Base-by-base conservation (phyloP, 345 rosid genomes). In the Cardamine resedifolia region DNA sequence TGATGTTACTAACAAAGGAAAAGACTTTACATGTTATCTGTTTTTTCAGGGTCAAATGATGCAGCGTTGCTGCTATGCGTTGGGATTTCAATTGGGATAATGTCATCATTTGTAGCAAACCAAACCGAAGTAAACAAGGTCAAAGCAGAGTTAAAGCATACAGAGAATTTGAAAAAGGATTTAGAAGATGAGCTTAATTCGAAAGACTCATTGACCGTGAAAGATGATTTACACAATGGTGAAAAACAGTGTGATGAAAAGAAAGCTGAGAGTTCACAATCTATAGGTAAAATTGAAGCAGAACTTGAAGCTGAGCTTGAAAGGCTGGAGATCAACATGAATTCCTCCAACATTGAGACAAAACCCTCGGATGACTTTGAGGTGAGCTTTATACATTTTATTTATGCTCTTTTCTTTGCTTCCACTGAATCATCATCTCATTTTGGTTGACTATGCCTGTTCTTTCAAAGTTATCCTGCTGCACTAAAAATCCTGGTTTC, bases 301-400 rank as follows among this genome's bases (percentile, higher is more conserved):
- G 98, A 90, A 78, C 90, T 93, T 79, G 94, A 89, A 86, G 97
- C 97, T 78, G 98, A 90, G 81, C 92, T 90, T 18, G 88, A 86
- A 80, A 88, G 87, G 84, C 80, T 92, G 84, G 98, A 91, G 11
- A 81, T 88, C 48, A 82, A 85, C 79, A 81, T 90, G 71, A 79
- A 72, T 50, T 39, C 76, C 12, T 70, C 89, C 67, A 80, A 76
- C 66, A 24, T 70, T 50, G 91, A 78, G 58, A 72, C 72, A 62
- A 69, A 68, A 74, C 72, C 79, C 48, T 74, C 83, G 10, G 84
- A 83, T 74, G 38, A 30, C 41, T 30, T 30, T 30, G 61, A 56
- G 39, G 61, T 56, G 39, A 79, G 81, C 38, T 61, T 33, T 26
- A 14, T 31, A 15, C 12, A 14, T 45, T 11, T 57, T 15, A 38